Base-by-base conservation (phyloP, 805 yeast genomes). In the Vanderwaltozyma verrucispora region DNA sequence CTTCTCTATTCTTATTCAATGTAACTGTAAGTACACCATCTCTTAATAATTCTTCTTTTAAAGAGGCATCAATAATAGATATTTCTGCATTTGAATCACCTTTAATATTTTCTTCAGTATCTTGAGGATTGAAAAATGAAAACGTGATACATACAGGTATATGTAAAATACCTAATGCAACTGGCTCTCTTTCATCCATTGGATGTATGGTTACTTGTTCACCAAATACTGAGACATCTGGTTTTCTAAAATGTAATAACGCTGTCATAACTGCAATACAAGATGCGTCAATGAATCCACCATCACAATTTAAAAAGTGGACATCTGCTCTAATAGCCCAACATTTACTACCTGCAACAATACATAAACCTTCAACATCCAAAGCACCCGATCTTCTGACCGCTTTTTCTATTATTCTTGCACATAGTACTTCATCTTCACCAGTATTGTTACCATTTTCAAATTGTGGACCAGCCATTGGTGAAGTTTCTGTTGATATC, bases 241-340 rank as follows among this genome's bases (percentile, higher is more conserved):
- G 94, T 49, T 83, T 79, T 39, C 73, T 74, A 60, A 76, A 92
- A 56, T 88, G 96, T 46, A 79, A 67, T 38, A 92, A 65, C 1
- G 84, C 95, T 7, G 89, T 74, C 72, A 86, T 80, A 7, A 86
- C 96, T 0, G 92, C 97, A 39, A 87, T 69, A 61, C 95, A 84
- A 30, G 89, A 80, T 6, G 86, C 82, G 59, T 92, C 98, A 29
- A 88, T 78, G 33, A 92, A 71, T 15, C 94, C 94, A 30, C 98
- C 98, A 60, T 92, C 98, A 53, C 76, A 86, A 54, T 87, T 81
- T 40, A 92, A 62, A 50, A 84, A 83, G 53, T 87, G 94, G 14
- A 92, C 75, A 54, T 88, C 96, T 0, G 94, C 96, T 40, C 94
- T 72, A 11, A 92, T 68, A 39, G 77, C 71, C 98, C 98, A 92